Conservation (phyloP, 208 protist species). For the Leishmania amazonensis region DNA sequence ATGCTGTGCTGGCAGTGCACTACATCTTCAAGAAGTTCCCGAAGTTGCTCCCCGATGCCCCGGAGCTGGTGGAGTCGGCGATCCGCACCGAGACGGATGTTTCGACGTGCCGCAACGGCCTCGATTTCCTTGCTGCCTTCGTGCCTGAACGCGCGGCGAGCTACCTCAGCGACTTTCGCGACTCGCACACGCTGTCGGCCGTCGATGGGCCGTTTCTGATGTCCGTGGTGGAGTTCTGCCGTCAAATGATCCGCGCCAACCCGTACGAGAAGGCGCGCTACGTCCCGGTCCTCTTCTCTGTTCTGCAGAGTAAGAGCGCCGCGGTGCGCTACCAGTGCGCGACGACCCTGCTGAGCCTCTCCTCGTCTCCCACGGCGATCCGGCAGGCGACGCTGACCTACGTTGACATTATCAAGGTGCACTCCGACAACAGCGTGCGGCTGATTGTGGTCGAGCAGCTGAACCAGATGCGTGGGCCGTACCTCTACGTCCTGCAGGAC, state of each 20-base stretch:
- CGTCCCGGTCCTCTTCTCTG: conserved; percentile 94
- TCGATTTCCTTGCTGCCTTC: conserved; percentile 98
- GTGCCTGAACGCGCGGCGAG: conserved; percentile 93
- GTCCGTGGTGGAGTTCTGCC: conserved; percentile 86
- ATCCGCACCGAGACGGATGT: conserved; percentile 91
- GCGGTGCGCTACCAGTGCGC: conserved; percentile 97
- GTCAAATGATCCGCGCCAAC: conserved; percentile 82
- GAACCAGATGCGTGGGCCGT: conserved; percentile 85
- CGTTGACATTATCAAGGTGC: conserved; percentile 93
- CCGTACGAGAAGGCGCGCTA: conserved; percentile 93
- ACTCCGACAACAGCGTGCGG: conserved; percentile 98
- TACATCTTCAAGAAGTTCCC: conserved; percentile 94
- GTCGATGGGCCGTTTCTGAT: conserved; percentile 94
- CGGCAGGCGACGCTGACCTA: conserved; percentile 90
- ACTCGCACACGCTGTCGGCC: conserved; percentile 65
- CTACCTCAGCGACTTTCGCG: conserved; percentile 92
- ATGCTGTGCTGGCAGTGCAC: conserved; percentile 97
- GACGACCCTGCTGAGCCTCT: conserved; percentile 94
- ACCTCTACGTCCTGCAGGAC: conserved; percentile 92
- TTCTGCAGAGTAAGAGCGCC: conserved; percentile 92
- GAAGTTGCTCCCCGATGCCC: conserved; percentile 96
- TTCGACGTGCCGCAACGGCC: conserved; percentile 96
- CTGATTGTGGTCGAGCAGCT: conserved; percentile 97
- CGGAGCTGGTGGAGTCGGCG: conserved; percentile 96
- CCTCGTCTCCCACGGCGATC: conserved; percentile 96